Base-by-base conservation (phyloP, 2,329 filamentous ascomycete species). In the Daldinia sp. region DNA sequence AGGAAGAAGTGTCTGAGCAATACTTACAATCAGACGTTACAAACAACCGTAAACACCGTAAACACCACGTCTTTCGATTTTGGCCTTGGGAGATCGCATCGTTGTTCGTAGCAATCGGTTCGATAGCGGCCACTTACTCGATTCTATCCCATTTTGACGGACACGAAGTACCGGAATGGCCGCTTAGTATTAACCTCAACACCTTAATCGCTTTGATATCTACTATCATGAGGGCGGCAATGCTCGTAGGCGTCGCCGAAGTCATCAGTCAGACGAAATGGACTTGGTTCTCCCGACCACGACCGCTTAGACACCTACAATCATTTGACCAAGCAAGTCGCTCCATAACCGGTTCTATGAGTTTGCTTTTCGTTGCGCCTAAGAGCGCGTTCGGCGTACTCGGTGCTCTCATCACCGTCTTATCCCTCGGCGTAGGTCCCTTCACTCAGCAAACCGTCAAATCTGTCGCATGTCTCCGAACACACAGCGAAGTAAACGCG, bases 231-330 rank as follows among this genome's bases (percentile, higher is more conserved):
- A 50, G 66, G 15, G 66, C 72, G n/a, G 59, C 70, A 5, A 68
- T 76, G 50, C 67, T 73, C 0, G 68, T 72, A 29, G 68, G 67
- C 8, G 66, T 74, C 7, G 70, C 73, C 0, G 72, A 74, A 57
- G 67, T 75, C 35, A 72, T 76, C 48, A 70, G 72, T 27, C 75
- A 77, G 58, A 62, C 70, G 48, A 76, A 76, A 34, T 77, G 74
- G 74, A 59, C 55, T 1, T 75, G 74, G 73, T 75, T 76, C 49
- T 62, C 71, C 11, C 61, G 71, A 32, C 64, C 65, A 3, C 69
- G 72, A 13, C 71, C 73, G 0, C 58, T 77, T 5, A 64, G 66
- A 41, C 68, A 76, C 27, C 64, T 76, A 3, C 69, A 76, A 29
- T 68, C 70, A 45, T 76, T 76, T 19, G 74, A 76, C 41, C 63